phyloP scores from a whole-genome alignment of 352 stramenopile genomes.

The Phytophthora hybrid region DNA sequence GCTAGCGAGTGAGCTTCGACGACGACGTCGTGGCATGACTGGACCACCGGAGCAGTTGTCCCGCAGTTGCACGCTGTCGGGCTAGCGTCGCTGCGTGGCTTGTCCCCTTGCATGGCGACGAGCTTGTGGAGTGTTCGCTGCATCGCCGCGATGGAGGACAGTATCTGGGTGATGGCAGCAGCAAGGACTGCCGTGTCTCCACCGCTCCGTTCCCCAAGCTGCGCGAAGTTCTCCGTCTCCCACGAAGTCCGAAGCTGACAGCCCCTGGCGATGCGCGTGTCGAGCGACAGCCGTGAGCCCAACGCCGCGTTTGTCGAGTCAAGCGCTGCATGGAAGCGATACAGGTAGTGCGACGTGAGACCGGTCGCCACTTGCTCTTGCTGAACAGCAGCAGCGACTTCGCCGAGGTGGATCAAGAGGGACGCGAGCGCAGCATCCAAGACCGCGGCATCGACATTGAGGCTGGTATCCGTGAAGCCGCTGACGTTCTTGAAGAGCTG shows the following conservation, averaged over 20 bases:
- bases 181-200: too few relatives aligned
- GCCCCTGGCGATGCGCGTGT: not conserved
- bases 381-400: not conserved
- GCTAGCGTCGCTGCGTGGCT: too few relatives aligned
- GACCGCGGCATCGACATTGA: not conserved
- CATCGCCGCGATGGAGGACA: slow-evolving; percentile 1
- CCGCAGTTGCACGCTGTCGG: too few relatives aligned
- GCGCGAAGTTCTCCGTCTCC: too few relatives aligned
- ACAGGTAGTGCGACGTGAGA: slow-evolving; percentile 16
- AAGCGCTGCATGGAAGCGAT: slow-evolving; percentile 9
- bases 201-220: not conserved
- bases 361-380: not conserved
- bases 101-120: not conserved
- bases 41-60: too few relatives aligned
- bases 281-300: not conserved
- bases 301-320: slow-evolving; percentile 4
- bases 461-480: not conserved
- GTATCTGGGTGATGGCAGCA: too few relatives aligned
- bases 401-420: slow-evolving; percentile 10
- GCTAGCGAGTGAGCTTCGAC: too few relatives aligned
- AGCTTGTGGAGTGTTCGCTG: slow-evolving; percentile 7
- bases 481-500: too few relatives aligned
- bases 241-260: not conserved
- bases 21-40: too few relatives aligned
- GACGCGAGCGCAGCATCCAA: not conserved